Conservation (phyloP, 306 rosid species). For the Carpinus fangiana region DNA sequence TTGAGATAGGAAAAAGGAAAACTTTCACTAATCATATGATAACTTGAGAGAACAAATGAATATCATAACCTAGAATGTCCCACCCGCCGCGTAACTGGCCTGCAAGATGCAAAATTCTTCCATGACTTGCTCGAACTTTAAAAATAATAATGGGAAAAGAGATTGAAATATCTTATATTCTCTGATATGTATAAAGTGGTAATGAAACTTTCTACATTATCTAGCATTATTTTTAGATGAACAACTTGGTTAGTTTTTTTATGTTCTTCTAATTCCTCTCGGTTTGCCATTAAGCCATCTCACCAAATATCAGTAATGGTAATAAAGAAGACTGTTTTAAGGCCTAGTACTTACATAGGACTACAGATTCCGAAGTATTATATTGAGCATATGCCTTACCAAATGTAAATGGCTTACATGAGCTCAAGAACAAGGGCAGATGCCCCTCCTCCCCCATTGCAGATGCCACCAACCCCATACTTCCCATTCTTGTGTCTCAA, state of each 20-base stretch:
- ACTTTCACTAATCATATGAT: background rate
- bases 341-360: background rate
- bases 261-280: background rate
- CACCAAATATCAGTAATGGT: background rate
- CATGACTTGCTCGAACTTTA: background rate
- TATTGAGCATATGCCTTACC: conserved; percentile 12
- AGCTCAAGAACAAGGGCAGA: conserved; percentile 85
- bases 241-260: background rate
- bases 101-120: conserved; percentile 46
- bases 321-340: background rate
- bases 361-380: background rate
- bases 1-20: background rate
- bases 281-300: background rate
- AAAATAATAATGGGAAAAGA: background rate
- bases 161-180: background rate
- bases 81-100: conserved; percentile 45
- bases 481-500: conserved; percentile 72
- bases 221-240: too few relatives aligned
- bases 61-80: conserved; percentile 53
- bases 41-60: conserved; percentile 6
- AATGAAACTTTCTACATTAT: background rate
- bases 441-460: conserved; percentile 99
- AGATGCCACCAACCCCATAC: conserved; percentile 79
- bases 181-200: background rate
- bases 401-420: conserved; percentile 52